Percentiles rank a stretch among this genome's conserved stretches.
Conservation (phyloP, 257 asterid species). For the Fraxinus quadrangulata region DNA sequence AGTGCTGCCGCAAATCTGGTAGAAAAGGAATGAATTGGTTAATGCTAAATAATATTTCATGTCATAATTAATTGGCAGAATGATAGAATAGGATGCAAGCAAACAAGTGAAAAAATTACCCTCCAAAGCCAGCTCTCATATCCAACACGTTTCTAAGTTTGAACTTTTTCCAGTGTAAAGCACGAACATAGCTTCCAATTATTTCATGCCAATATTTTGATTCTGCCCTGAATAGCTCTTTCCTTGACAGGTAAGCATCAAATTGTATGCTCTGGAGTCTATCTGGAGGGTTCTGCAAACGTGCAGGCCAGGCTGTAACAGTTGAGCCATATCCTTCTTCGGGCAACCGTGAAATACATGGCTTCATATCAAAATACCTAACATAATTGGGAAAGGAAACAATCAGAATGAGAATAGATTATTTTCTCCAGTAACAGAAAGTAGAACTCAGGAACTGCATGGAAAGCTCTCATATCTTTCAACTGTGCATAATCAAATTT, state of each 20-base stretch:
- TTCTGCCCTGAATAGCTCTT: slow-evolving; percentile 81
- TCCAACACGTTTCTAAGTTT: slow-evolving; percentile 87
- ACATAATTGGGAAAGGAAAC: slow-evolving; percentile 28
- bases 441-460: neutral
- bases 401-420: slow-evolving; percentile 15
- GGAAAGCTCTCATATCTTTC: neutral
- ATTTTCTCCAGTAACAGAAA: neutral
- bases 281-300: slow-evolving; percentile 82
- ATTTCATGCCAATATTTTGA: slow-evolving; percentile 82
- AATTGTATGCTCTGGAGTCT: slow-evolving; percentile 87
- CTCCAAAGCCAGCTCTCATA: slow-evolving; percentile 99
- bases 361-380: slow-evolving; percentile 85
- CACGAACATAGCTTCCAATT: slow-evolving; percentile 64
- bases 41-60: neutral
- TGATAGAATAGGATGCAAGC: slow-evolving; percentile 12
- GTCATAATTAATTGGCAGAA: neutral
- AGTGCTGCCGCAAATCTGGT: slow-evolving; percentile 91
- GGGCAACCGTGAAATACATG: slow-evolving; percentile 78
- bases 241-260: slow-evolving; percentile 79
- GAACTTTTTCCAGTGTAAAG: slow-evolving; percentile 58
- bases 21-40: slow-evolving; percentile 25
- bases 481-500: neutral
- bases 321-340: slow-evolving; percentile 79
- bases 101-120: slow-evolving; percentile 45
- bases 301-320: slow-evolving; percentile 80